Evolutionary conservation across 2,329 filamentous ascomycete genomes (phyloP).

Genomic region (Hymenoscyphus fraxineus): DNA sequence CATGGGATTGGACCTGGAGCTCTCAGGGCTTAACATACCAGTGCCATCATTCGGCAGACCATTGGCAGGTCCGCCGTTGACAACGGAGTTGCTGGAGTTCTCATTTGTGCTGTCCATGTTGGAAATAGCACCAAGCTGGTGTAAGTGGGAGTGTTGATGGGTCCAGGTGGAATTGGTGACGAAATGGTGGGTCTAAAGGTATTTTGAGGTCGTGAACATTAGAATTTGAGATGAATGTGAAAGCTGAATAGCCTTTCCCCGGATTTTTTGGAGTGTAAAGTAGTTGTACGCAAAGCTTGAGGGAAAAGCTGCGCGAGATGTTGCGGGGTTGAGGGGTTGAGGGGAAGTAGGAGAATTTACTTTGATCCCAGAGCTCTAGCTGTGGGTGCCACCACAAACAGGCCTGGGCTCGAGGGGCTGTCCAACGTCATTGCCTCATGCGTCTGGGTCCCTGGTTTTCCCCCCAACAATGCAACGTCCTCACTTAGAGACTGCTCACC

Average conservation of each 20-base stretch:
- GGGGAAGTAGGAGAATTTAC: conserved; percentile 2
- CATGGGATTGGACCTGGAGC: neutral
- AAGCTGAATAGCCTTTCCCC: neutral
- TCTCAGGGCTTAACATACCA: conserved; percentile 46
- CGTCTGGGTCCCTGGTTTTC: too few species aligned
- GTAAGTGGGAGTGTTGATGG: neutral
- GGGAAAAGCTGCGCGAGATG: conserved; percentile 20
- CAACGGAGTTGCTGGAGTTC: conserved; percentile 29
- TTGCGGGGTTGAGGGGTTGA: conserved; percentile 23
- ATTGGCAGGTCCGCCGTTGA: conserved; percentile 40
- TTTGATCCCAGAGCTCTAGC: neutral
- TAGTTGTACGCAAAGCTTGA: neutral
- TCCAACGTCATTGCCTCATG: too few species aligned
- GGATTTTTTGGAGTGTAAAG: neutral
- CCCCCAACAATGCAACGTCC: too few species aligned
- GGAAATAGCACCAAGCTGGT: neutral
- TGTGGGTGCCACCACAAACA: too few species aligned
- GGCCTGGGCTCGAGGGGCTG: too few species aligned
- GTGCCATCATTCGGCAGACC: conserved; percentile 66
- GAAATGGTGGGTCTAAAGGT: neutral
- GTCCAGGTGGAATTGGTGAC: neutral
- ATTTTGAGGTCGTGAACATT: neutral
- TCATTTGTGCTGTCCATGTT: conserved; percentile 32
- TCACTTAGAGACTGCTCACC: neutral
- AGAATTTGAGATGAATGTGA: neutral